phyloP scores from a whole-genome alignment of 345 rosid species.

The Boechera stricta region DNA sequence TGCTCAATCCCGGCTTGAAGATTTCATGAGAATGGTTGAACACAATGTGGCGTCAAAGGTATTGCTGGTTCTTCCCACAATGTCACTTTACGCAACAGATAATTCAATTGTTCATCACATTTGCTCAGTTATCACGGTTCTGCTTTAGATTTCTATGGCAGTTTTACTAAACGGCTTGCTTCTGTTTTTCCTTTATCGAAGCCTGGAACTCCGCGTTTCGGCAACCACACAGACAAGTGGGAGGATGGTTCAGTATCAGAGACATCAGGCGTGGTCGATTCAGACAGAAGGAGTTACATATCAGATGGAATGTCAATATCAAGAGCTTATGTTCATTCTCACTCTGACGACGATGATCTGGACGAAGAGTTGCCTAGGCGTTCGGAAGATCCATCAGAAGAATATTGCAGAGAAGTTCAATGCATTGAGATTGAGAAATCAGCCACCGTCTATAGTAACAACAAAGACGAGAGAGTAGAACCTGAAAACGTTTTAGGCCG shows the following conservation, averaged over 20 bases:
- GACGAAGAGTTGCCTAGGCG: slow-evolving; percentile 46
- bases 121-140: not conserved
- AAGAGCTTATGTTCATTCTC: slow-evolving; percentile 49
- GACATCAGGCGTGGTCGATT: slow-evolving; percentile 53
- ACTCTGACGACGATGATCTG: slow-evolving; percentile 41
- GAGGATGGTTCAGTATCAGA: slow-evolving; percentile 78
- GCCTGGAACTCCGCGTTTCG: slow-evolving; percentile 46
- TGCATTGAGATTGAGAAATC: slow-evolving; percentile 72
- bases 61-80: slow-evolving; percentile 20
- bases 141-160: slow-evolving; percentile 9
- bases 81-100: not conserved
- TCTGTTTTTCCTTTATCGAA: slow-evolving; percentile 27
- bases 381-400: slow-evolving; percentile 60
- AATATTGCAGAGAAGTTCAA: slow-evolving; percentile 86
- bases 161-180: slow-evolving; percentile 9
- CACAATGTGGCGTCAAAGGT: slow-evolving; percentile 60
- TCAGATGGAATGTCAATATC: slow-evolving; percentile 54
- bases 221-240: slow-evolving; percentile 54
- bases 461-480: slow-evolving; percentile 45
- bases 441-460: slow-evolving; percentile 41
- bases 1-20: slow-evolving; percentile 81
- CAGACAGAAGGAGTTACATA: slow-evolving; percentile 53
- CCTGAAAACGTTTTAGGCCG: slow-evolving; percentile 10
- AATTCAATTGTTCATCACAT: not conserved
- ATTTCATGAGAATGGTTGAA: slow-evolving; percentile 69